Conservation (phyloP, 2,329 filamentous ascomycete genomes). For the Karstenula rhodostoma region DNA sequence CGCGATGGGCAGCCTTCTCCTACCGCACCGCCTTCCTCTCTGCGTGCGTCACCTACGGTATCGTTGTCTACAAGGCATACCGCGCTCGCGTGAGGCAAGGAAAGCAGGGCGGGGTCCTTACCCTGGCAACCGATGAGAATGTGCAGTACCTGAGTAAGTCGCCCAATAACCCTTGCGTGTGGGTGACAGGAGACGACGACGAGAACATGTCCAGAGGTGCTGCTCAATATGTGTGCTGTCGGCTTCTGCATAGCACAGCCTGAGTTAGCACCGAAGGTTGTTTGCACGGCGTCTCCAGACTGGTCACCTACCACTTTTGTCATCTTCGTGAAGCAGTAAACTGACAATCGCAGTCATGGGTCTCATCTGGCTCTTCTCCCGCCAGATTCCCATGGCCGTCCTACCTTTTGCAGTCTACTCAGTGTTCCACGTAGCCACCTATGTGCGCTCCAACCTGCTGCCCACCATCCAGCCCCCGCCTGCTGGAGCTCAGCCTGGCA, state of each 20-base stretch:
- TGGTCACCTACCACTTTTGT: not conserved
- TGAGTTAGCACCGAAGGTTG: not conserved
- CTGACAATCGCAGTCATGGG: conserved; percentile 74
- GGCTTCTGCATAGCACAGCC: conserved; percentile 20
- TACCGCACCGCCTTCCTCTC: conserved; percentile 92
- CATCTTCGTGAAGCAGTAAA: not conserved
- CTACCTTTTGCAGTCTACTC: conserved; percentile 97
- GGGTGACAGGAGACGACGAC: not conserved
- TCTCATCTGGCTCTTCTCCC: conserved; percentile 90
- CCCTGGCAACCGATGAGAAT: conserved; percentile 87
- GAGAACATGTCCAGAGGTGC: not conserved
- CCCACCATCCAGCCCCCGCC: conserved; percentile 80
- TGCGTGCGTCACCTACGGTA: conserved; percentile 92
- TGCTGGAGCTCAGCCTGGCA: conserved; percentile 58
- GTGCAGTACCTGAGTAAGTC: conserved; percentile 93
- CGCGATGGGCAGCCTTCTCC: conserved; percentile 77
- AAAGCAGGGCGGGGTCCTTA: conserved; percentile 69
- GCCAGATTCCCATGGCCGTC: conserved; percentile 88
- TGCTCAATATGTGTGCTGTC: conserved; percentile 17
- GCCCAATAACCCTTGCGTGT: not conserved
- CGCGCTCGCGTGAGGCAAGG: conserved; percentile 82
- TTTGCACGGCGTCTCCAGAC: not conserved
- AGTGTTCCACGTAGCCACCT: conserved; percentile 97
- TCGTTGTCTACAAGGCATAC: conserved; percentile 98
- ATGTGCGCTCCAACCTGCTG: conserved; percentile 91